Evolutionary conservation across 305 asterid genomes (phyloP).

Genomic region (Fraxinus velutina): DNA sequence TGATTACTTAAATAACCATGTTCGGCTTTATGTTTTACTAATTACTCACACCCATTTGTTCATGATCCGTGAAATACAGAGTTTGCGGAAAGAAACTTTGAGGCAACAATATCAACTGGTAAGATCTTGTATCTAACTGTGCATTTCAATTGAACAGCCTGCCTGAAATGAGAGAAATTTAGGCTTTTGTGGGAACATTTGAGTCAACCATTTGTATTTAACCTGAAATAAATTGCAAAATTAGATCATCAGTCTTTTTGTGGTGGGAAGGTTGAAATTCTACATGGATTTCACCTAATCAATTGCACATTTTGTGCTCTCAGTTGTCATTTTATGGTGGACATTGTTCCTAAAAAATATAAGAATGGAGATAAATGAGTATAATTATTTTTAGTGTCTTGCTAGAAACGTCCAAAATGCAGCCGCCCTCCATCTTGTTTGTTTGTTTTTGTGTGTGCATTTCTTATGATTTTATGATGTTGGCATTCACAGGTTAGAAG

Average conservation of each 20-base stretch:
- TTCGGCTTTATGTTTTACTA: not conserved
- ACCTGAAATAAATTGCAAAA: not conserved
- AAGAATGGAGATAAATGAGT: not conserved
- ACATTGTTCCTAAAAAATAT: not conserved
- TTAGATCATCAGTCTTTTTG: not conserved
- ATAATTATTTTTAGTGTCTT: not conserved
- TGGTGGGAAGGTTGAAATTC: not conserved
- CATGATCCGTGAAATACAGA: constrained; percentile 62
- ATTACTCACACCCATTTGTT: constrained; percentile 11
- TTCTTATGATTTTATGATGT: not conserved
- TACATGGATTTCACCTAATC: not conserved
- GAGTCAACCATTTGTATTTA: not conserved
- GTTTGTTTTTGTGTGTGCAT: not conserved
- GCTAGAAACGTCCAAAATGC: not conserved
- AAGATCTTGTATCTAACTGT: constrained; percentile 26
- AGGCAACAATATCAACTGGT: constrained; percentile 70
- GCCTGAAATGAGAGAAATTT: not conserved
- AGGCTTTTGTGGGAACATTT: not conserved
- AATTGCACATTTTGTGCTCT: not conserved
- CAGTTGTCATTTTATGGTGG: not conserved
- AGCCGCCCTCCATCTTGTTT: not conserved
- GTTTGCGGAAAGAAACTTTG: constrained; percentile 61
- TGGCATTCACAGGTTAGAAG: constrained; percentile 56
- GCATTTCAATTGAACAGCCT: not conserved
- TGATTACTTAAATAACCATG: not conserved